phyloP scores from a whole-genome alignment of 2,329 filamentous ascomycete genomes.

The Ascochyta rabiei region DNA sequence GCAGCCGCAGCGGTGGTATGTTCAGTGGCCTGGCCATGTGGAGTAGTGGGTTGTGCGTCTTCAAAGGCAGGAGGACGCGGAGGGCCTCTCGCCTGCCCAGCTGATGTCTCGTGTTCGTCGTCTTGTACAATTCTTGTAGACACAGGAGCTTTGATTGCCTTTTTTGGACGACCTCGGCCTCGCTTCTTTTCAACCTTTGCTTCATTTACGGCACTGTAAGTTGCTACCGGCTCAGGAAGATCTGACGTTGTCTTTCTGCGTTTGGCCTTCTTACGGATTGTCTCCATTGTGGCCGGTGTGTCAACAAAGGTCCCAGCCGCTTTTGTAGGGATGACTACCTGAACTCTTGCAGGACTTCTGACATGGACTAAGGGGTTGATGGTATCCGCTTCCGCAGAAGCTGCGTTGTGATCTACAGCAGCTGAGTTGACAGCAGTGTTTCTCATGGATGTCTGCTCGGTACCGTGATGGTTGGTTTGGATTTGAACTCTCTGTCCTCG shows the following conservation, averaged over 20 bases:
- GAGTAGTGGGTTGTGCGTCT: not conserved
- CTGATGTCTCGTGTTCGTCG: not conserved
- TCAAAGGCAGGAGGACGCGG: not conserved
- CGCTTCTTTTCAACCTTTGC: constrained; percentile 31
- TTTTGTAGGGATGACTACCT: constrained; percentile 33
- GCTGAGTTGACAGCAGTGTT: not conserved
- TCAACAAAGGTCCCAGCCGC: constrained; percentile 7
- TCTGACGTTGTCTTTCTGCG: constrained; percentile 31
- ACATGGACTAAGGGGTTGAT: not conserved
- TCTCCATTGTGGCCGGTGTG: not conserved
- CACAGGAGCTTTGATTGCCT: constrained; percentile 15
- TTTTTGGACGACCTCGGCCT: constrained; percentile 43
- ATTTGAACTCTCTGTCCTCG: not conserved
- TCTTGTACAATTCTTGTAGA: constrained; percentile 9
- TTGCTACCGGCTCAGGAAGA: constrained; percentile 10
- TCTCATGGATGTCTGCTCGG: not conserved
- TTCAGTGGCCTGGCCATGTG: not conserved
- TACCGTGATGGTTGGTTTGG: not conserved
- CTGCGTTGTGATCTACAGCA: not conserved
- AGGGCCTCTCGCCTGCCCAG: not conserved
- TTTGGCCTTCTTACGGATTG: constrained; percentile 24
- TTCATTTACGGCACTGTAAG: not conserved
- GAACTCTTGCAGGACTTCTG: constrained; percentile 28
- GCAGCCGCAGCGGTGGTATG: not conserved
- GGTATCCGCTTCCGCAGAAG: not conserved